Conservation (phyloP, 805 yeast species). For the Tetrapisispora iriomotensis region DNA sequence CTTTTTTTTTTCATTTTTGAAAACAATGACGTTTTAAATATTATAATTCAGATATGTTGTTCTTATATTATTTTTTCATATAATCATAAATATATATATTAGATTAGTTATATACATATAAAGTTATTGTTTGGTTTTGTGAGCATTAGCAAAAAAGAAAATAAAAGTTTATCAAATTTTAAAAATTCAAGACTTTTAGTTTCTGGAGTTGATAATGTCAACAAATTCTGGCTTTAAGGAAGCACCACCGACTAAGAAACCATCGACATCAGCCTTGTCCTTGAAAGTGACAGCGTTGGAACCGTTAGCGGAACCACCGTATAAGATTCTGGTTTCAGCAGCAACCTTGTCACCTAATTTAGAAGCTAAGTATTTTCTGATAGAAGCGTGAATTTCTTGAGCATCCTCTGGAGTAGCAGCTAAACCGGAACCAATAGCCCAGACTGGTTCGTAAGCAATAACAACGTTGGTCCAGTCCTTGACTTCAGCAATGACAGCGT, state of each 20-base stretch:
- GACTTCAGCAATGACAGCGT: constrained; percentile 74
- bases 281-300: constrained; percentile 83
- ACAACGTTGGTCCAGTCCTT: constrained; percentile 88
- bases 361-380: constrained; percentile 72
- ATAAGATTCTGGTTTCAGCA: constrained; percentile 74
- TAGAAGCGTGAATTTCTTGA: constrained; percentile 82
- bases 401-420: constrained; percentile 99
- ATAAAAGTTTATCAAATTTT: background rate
- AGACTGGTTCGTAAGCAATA: constrained; percentile 97
- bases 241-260: constrained; percentile 99
- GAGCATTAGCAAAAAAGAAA: constrained; percentile 1
- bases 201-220: constrained; percentile 89
- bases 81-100: constrained; percentile 1
- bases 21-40: too few species aligned
- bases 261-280: constrained; percentile 90
- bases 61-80: background rate
- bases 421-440: constrained; percentile 99
- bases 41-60: background rate
- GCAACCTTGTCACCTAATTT: constrained; percentile 76
- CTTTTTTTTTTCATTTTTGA: background rate
- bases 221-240: constrained; percentile 96
- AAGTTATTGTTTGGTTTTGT: background rate
- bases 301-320: constrained; percentile 98
- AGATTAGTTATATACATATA: background rate
- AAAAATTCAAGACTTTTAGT: constrained; percentile 29